Conservation (phyloP, 2,329 filamentous ascomycete species). For the Fusarium keratoplasticum region DNA sequence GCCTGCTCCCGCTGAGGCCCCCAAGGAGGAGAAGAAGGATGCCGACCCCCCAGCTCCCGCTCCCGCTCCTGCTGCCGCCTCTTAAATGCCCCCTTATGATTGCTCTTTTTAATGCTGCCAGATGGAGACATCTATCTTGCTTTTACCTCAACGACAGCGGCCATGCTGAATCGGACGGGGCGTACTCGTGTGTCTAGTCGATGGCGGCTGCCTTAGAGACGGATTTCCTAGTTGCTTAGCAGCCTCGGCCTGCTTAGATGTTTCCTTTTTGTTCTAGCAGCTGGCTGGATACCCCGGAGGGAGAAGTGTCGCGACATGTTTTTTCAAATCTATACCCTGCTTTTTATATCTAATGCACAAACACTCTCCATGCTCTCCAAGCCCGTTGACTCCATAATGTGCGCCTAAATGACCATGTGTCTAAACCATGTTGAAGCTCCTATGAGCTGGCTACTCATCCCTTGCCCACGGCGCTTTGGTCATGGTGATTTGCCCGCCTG, state of each 20-base stretch:
- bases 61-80: constrained; percentile 38
- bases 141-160: not conserved
- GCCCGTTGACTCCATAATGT: constrained; percentile 5
- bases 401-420: not conserved
- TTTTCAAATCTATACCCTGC: constrained; percentile 49
- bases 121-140: constrained; percentile 2
- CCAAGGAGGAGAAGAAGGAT: constrained; percentile 45
- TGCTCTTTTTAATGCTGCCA: not conserved
- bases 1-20: constrained; percentile 39
- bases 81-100: constrained; percentile 22
- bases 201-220: constrained; percentile 5
- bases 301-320: constrained; percentile 43
- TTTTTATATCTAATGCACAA: constrained; percentile 39
- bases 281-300: constrained; percentile 49
- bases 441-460: constrained; percentile 28
- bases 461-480: constrained; percentile 63
- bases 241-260: constrained; percentile 3
- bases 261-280: constrained; percentile 41
- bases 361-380: constrained; percentile 15
- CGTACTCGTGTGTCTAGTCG: constrained; percentile 1
- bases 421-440: not conserved
- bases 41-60: constrained; percentile 37
- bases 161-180: constrained; percentile 7
- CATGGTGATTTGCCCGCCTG: constrained; percentile 53
- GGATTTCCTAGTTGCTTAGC: constrained; percentile 1